Evolutionary conservation across 768 basidiomycete genomes (phyloP), one percentile per base, ranked within the genome.

Genomic region (Macrolepiota albuminosa): DNA sequence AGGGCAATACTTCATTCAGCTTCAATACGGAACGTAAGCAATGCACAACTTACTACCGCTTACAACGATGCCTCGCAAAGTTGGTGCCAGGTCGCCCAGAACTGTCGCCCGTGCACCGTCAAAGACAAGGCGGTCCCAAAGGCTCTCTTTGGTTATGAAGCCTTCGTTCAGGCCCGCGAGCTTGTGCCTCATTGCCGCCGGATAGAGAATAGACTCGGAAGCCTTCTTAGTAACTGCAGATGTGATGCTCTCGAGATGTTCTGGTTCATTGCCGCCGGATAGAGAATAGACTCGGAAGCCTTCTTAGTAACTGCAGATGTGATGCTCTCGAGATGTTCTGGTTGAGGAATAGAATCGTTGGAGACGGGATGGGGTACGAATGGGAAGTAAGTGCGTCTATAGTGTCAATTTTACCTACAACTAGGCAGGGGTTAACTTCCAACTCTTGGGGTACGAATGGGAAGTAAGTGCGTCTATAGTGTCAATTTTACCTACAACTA

Each of bases 91-190:
- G 14, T 84, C 80, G 58, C 88, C 84, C 60, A 91, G 68, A 33
- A 85, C 78, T 62, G 75, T 69, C 42, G 77, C 78, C 26, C 95
- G 80, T 11, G 91, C 87, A 11, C 73, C 71, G 58, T 87, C 86
- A 70, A 92, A 90, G 33, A 93, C 82, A 11, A 88, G 73, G 55
- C 87, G 81, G 69, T 97, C 94, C 88, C 91, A 93, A n/a, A 93
- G 70, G 59, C 89, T 88, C 59, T 89, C 86, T 67, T 87, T 87
- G 16, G 83, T 86, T 43, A 93, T 63, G 64, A 86, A 90, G 5
- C 95, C 95, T 58, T 91, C 88, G 0, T 72, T 68, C 4, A 95
- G 71, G 3, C 79, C 82, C 0, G 86, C 78, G 18, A 85, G 61
- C 70, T 96, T 96, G 72, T 95, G 95, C 36, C 89, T 81, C 79